These are phyloP conservation scores for Xylaria telfairii DNA, from an alignment of 495 filamentous ascomycete species.

Conservation along the genomic window DNA sequence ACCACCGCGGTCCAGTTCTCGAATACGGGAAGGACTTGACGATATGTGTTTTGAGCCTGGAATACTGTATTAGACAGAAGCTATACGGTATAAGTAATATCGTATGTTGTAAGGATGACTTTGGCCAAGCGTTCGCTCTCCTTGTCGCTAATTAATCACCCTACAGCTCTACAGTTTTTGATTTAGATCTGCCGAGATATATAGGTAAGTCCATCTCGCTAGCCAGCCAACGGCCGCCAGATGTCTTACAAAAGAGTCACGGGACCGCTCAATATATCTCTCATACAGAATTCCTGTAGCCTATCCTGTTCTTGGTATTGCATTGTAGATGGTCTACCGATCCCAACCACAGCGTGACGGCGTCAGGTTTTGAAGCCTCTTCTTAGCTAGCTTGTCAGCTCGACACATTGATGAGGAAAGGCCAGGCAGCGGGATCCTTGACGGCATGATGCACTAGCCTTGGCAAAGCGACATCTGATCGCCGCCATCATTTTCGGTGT, in stretches of 20 bases:
- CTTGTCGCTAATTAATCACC: not conserved
- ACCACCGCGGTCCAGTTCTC: too few species aligned
- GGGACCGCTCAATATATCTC: conserved; percentile 9
- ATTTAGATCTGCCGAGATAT: not conserved
- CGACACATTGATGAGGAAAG: conserved; percentile 14
- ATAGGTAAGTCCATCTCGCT: not conserved
- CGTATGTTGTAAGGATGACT: not conserved
- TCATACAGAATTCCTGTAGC: conserved; percentile 1
- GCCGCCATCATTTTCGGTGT: not conserved
- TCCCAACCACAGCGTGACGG: not conserved
- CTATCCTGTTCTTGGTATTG: not conserved
- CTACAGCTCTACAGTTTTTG: not conserved
- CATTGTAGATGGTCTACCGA: not conserved
- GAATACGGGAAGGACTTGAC: not conserved
- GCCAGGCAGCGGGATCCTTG: conserved; percentile 16
- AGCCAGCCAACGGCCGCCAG: too few species aligned
- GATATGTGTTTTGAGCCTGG: not conserved
- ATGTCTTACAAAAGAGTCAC: conserved; percentile 11
- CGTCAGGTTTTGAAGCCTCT: conserved; percentile 22
- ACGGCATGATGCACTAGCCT: conserved; percentile 21
- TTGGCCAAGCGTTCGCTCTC: not conserved
- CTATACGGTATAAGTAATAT: not conserved
- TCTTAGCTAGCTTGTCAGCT: conserved; percentile 23
- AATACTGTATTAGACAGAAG: not conserved
- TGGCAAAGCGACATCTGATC: conserved; percentile 5